These are phyloP conservation scores for Hypoxylon sp. DNA, from an alignment of 2,329 filamentous ascomycete genomes.

Conservation along the genomic window DNA sequence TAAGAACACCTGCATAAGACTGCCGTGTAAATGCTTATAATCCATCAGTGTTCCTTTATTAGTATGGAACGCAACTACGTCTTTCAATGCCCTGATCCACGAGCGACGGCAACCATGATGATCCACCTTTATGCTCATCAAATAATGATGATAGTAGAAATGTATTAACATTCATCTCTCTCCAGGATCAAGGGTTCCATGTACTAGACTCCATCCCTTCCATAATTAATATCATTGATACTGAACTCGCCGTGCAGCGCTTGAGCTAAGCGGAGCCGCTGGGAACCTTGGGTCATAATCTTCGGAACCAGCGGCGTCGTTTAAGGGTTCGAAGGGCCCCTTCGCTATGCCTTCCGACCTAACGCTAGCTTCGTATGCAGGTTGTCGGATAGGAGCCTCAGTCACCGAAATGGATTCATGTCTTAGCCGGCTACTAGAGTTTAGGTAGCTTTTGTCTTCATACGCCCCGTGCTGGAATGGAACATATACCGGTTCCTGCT, in stretches of 20 bases:
- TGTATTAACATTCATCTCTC: background rate
- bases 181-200: background rate
- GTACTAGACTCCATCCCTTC: background rate
- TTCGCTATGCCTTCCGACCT: slow-evolving; percentile 19
- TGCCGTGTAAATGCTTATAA: background rate
- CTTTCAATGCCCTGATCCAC: background rate
- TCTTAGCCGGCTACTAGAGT: slow-evolving; percentile 20
- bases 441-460: slow-evolving; percentile 21
- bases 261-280: slow-evolving; percentile 48
- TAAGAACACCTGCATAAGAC: background rate
- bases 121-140: background rate
- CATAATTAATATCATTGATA: slow-evolving; percentile 28
- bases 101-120: too few species aligned
- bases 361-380: slow-evolving; percentile 1
- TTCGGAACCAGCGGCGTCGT: slow-evolving; percentile 53
- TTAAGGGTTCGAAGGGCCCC: slow-evolving; percentile 27
- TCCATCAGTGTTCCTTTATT: background rate
- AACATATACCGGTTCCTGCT: slow-evolving; percentile 47
- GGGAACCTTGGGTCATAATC: slow-evolving; percentile 63
- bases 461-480: slow-evolving; percentile 33
- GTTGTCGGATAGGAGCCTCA: slow-evolving; percentile 24
- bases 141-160: background rate
- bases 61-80: background rate
- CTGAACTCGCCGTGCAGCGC: slow-evolving; percentile 21
- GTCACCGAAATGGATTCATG: slow-evolving; percentile 28